phyloP scores from a whole-genome alignment of 148 eudicot species.

The Cornus kousa region DNA sequence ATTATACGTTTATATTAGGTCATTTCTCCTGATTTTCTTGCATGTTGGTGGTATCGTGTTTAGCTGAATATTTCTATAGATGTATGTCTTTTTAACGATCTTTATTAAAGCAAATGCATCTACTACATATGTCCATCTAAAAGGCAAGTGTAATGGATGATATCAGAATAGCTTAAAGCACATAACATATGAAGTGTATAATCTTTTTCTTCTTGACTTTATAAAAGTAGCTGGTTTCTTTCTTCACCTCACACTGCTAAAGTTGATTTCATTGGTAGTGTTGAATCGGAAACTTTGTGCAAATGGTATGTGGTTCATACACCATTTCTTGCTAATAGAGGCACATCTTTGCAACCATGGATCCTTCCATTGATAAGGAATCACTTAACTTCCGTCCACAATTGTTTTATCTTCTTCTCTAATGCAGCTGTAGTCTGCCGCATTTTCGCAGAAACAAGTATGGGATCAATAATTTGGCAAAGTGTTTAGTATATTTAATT shows the following conservation, averaged over 20 bases:
- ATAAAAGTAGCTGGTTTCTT: conserved; percentile 12
- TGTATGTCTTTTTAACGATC: neutral
- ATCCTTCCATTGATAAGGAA: conserved; percentile 13
- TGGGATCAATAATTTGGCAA: conserved; percentile 17
- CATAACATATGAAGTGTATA: conserved; percentile 7
- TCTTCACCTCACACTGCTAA: conserved; percentile 20
- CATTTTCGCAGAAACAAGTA: conserved; percentile 15
- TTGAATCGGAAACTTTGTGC: conserved; percentile 14
- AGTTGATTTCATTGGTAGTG: conserved; percentile 16
- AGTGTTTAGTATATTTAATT: neutral
- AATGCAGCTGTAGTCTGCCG: conserved; percentile 58
- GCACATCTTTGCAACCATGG: conserved; percentile 21
- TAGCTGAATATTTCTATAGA: neutral
- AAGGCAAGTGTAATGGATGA: neutral
- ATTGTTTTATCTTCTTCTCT: conserved; percentile 22
- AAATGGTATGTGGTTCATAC: conserved; percentile 21
- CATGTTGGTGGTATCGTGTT: neutral
- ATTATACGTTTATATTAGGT: neutral
- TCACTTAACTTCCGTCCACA: conserved; percentile 6
- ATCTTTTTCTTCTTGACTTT: conserved; percentile 5
- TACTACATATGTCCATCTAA: neutral
- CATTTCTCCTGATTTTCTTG: neutral
- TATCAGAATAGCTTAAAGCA: conserved; percentile 11
- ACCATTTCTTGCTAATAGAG: conserved; percentile 24
- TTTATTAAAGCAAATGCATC: neutral